phyloP scores from a whole-genome alignment of 306 rosid genomes.

The Pterocarpus santalinus region DNA sequence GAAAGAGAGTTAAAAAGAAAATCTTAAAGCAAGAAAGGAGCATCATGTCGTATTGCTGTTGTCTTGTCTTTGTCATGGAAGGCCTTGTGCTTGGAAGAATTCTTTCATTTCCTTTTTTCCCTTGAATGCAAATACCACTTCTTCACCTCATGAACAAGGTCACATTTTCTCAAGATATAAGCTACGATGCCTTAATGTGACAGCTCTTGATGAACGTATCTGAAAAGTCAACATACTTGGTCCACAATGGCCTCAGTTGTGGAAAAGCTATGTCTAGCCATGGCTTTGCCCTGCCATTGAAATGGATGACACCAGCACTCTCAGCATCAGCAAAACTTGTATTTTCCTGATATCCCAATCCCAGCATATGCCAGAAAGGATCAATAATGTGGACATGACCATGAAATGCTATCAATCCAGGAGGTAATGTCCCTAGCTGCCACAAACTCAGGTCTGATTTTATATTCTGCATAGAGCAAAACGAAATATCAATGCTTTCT shows the following conservation, averaged over 20 bases:
- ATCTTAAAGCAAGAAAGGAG: slow-evolving; percentile 44
- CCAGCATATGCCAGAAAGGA: slow-evolving; percentile 98
- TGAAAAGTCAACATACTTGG: slow-evolving; percentile 83
- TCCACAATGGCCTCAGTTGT: slow-evolving; percentile 75
- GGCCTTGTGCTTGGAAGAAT: slow-evolving; percentile 59
- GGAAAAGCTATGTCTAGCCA: slow-evolving; percentile 99
- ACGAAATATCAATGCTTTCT: slow-evolving; percentile 11
- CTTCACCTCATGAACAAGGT: slow-evolving; percentile 48
- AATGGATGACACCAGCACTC: slow-evolving; percentile 90
- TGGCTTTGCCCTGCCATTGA: slow-evolving; percentile 97
- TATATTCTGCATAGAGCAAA: slow-evolving; percentile 74
- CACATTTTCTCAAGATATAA: slow-evolving; percentile 49
- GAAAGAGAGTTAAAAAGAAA: slow-evolving; percentile 48
- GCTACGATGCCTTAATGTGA: slow-evolving; percentile 75
- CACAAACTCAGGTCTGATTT: slow-evolving; percentile 95
- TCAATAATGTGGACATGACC: slow-evolving; percentile 86
- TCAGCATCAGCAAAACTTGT: slow-evolving; percentile 76
- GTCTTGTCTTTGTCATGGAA: slow-evolving; percentile 45
- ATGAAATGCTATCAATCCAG: slow-evolving; percentile 97
- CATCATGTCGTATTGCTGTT: slow-evolving; percentile 50
- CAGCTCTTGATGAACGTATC: slow-evolving; percentile 94
- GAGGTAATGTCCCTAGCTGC: slow-evolving; percentile 99
- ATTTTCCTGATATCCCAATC: slow-evolving; percentile 95
- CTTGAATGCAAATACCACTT: slow-evolving; percentile 52
- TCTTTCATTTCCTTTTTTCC: slow-evolving; percentile 56